These are phyloP conservation scores for Pichia kudriavzevii DNA, from an alignment of 1,139 yeast genomes.

Conservation along the genomic window DNA sequence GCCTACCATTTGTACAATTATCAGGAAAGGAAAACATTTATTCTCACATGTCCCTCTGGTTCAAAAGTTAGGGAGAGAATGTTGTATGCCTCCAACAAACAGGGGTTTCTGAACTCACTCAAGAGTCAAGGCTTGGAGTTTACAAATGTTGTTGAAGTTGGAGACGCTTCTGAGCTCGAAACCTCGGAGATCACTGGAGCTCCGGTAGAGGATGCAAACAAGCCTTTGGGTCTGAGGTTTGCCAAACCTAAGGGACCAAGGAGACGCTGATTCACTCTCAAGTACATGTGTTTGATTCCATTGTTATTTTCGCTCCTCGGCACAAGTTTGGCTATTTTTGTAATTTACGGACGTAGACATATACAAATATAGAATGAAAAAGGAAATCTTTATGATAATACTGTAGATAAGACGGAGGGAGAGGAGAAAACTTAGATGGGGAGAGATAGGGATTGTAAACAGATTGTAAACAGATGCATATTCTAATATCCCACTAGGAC, in stretches of 20 bases:
- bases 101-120: conserved; percentile 53
- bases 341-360: too few species aligned
- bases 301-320: too few species aligned
- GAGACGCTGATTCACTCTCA: conserved; percentile 22
- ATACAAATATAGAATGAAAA: too few species aligned
- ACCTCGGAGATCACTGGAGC: conserved; percentile 21
- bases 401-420: too few species aligned
- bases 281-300: too few species aligned
- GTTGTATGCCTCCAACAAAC: conserved; percentile 83
- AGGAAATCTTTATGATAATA: too few species aligned
- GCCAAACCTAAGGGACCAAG: conserved; percentile 30
- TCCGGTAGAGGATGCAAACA: background rate
- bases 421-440: too few species aligned
- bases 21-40: conserved; percentile 40
- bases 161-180: conserved; percentile 62
- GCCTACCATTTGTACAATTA: conserved; percentile 54
- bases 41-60: conserved; percentile 86
- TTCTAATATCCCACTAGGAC: background rate
- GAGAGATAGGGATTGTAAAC: too few species aligned
- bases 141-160: conserved; percentile 51
- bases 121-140: conserved; percentile 30
- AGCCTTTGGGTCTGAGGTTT: conserved; percentile 15
- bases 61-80: conserved; percentile 86
- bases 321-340: too few species aligned
- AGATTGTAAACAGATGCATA: too few species aligned